phyloP scores from a whole-genome alignment of 1,139 yeast genomes.

The Suhomyces taliae region DNA sequence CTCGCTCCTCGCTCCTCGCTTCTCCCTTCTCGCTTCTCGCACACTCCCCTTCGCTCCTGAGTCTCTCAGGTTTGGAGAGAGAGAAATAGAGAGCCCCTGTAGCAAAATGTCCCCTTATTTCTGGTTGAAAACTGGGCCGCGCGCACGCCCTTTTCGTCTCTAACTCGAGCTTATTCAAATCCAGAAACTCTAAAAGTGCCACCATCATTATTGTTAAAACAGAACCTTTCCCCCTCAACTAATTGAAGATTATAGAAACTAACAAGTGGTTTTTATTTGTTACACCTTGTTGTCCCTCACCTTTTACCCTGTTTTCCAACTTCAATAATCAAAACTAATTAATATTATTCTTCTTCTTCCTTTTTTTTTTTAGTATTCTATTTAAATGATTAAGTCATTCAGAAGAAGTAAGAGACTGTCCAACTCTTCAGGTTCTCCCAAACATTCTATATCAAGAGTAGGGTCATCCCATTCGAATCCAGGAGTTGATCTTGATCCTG shows the following conservation, averaged over 20 bases:
- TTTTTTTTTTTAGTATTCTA: neutral
- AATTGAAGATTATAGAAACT: too few relatives aligned
- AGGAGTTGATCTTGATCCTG: constrained; percentile 16
- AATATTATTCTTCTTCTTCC: neutral
- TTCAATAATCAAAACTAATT: neutral
- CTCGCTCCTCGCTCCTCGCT: neutral
- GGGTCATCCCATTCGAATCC: constrained; percentile 19
- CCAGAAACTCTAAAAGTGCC: neutral
- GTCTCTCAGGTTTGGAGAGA: neutral
- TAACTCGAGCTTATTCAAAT: neutral
- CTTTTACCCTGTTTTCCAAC: too few relatives aligned
- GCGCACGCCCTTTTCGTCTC: constrained; percentile 7
- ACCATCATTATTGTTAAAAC: too few relatives aligned
- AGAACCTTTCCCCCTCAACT: too few relatives aligned
- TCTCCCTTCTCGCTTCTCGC: neutral
- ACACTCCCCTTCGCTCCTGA: neutral
- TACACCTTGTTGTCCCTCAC: too few relatives aligned
- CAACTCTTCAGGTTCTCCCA: constrained; percentile 35
- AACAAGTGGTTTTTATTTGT: too few relatives aligned
- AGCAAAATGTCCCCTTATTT: too few relatives aligned
- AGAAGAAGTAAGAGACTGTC: constrained; percentile 46
- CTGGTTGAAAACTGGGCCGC: constrained; percentile 1
- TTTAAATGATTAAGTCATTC: constrained; percentile 42
- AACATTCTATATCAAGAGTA: constrained; percentile 37
- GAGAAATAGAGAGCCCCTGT: too few relatives aligned